A percentile compares a stretch with the other conserved stretches of the same genome.
Evolutionary conservation across 2,329 filamentous ascomycete species (phyloP).

Genomic region (Fusarium sp.): DNA sequence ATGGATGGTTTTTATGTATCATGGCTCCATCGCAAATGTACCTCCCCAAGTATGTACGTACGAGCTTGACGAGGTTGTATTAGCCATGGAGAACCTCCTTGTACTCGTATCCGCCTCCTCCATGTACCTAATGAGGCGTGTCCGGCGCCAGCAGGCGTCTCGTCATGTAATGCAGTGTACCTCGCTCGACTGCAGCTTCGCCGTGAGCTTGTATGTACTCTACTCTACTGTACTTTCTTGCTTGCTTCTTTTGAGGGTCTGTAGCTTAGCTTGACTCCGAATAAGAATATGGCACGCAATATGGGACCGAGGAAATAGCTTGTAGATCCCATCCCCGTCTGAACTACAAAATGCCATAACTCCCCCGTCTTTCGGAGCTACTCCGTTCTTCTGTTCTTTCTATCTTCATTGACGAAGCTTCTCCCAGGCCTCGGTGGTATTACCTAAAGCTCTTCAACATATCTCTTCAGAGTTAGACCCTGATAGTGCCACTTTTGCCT

Average conservation of each 20-base stretch:
- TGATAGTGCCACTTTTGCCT: constrained; percentile 12
- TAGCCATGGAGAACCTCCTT: constrained; percentile 32
- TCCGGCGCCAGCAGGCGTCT: constrained; percentile 19
- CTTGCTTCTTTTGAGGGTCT: constrained; percentile 27
- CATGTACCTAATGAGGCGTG: constrained; percentile 26
- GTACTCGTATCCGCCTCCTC: constrained; percentile 34
- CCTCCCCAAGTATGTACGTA: constrained; percentile 8
- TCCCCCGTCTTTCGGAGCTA: constrained; percentile 32
- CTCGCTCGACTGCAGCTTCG: constrained; percentile 31
- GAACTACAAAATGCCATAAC: constrained; percentile 43
- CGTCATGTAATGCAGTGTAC: constrained; percentile 36
- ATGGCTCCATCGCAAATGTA: constrained; percentile 30
- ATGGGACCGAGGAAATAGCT: constrained; percentile 25
- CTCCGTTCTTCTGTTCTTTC: constrained; percentile 26
- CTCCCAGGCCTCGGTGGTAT: constrained; percentile 8
- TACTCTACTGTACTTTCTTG: constrained; percentile 12
- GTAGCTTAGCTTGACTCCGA: constrained; percentile 29
- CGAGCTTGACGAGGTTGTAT: constrained; percentile 32
- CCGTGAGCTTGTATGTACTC: constrained; percentile 2
- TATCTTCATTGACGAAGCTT: constrained; percentile 31
- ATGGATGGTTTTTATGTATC: constrained; percentile 30
- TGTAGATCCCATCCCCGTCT: constrained; percentile 38
- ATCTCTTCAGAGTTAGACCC: background rate
- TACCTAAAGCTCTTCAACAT: constrained; percentile 9
- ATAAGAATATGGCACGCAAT: constrained; percentile 23